Base-by-base conservation (phyloP, 2,329 filamentous ascomycete species). In the Sclerotinia minor region DNA sequence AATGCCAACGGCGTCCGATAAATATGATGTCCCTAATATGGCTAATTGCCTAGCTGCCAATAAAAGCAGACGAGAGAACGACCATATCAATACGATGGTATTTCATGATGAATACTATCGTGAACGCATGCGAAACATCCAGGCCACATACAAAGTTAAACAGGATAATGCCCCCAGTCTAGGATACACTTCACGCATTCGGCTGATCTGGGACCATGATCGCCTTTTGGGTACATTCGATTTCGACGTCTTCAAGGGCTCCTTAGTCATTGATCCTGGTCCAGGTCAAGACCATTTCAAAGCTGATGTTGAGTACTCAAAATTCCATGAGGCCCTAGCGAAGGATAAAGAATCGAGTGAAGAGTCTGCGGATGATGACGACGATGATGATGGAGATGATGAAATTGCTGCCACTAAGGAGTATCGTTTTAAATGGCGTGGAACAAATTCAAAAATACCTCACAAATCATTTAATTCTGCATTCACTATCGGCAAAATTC, bases 171-270 rank as follows among this genome's bases (percentile, higher is more conserved):
- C 15, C 5, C 45, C 59, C 1, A 45, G 59, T 5, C 15, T 61
- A 38, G 59, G 45, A 11, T 61, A 61, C 32, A 26, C 29, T 38
- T 61, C 45, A 38, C 59, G 59, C 32, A 50, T 61, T 19, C 47
- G n/a, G n/a, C 21, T 61, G 21, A 61, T 61, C 59, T 61, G 59
- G 59, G 59, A 61, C n/a, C 59, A 61, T 26, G 32, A 61, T 50
- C 59, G 59, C 17, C 59, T 61, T 21, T 35, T 38, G 45, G 59
- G 59, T 13, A 61, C 59, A 19, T 61, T 61, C 21, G 59, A 61
- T 0, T 11, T 61, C 45, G 59, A 50, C 21, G 7, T 38, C n/a
- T 61, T 61, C 45, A 35, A 13, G 9, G 59, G 59, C 3, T 61
- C 59, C n/a, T 19, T 61, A 1, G 21, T 61, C 17, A 61, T 61